phyloP scores from a whole-genome alignment of 2,329 filamentous ascomycete genomes.

The Teratosphaeria zuluensis region DNA sequence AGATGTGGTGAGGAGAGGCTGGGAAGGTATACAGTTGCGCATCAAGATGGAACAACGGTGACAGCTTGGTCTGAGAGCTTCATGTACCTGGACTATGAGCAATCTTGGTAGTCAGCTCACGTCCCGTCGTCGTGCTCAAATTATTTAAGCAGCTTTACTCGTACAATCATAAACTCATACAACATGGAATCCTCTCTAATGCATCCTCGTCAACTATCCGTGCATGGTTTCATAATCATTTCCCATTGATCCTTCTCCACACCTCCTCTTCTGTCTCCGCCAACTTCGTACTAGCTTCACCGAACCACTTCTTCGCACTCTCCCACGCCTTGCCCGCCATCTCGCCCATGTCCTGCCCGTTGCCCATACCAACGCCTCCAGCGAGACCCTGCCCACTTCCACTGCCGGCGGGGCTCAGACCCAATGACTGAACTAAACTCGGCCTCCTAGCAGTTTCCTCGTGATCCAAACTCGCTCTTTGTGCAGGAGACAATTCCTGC shows the following conservation, averaged over 20 bases:
- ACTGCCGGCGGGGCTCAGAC: not conserved
- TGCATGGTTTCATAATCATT: not conserved
- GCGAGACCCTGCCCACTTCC: slow-evolving; percentile 22
- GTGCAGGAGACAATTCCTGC: slow-evolving; percentile 28
- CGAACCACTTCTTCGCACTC: slow-evolving; percentile 34
- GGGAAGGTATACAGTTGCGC: slow-evolving; percentile 33
- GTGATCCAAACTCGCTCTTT: slow-evolving; percentile 24
- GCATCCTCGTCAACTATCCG: not conserved
- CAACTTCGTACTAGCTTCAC: slow-evolving; percentile 30
- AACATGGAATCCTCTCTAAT: not conserved
- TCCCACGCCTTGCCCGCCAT: slow-evolving; percentile 23
- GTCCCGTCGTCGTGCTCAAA: not conserved
- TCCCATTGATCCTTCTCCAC: slow-evolving; percentile 37
- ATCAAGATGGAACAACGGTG: slow-evolving; percentile 21
- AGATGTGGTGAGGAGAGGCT: slow-evolving; percentile 38
- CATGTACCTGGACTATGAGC: not conserved
- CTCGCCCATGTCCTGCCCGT: slow-evolving; percentile 9
- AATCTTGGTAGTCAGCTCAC: not conserved
- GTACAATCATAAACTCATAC: not conserved
- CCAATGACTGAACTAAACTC: slow-evolving; percentile 8
- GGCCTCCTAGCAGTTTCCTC: slow-evolving; percentile 12
- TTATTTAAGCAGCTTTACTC: not conserved
- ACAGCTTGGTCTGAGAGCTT: not conserved
- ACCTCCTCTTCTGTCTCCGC: slow-evolving; percentile 38
- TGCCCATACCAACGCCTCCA: slow-evolving; percentile 24